phyloP scores from a whole-genome alignment of 768 basidiomycete species.

The Tylopilus balloui region DNA sequence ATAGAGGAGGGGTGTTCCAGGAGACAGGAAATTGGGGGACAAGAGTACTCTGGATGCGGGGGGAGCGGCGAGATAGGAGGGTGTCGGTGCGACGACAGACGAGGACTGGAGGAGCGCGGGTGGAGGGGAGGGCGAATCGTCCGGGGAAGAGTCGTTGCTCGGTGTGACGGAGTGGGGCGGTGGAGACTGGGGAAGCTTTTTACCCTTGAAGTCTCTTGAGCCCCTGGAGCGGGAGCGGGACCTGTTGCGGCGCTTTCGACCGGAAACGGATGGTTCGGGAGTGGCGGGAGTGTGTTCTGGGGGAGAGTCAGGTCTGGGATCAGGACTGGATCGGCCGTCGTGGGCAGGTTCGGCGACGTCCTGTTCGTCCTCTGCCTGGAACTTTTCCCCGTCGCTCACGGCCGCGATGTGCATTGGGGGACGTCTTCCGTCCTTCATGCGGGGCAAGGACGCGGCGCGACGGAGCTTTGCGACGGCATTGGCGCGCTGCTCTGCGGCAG shows the following conservation, averaged over 20 bases:
- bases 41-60: slow-evolving; percentile 37
- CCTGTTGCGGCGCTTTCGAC: slow-evolving; percentile 63
- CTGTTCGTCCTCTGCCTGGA: slow-evolving; percentile 36
- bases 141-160: slow-evolving; percentile 69
- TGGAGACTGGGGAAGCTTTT: slow-evolving; percentile 48
- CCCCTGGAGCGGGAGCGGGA: slow-evolving; percentile 59
- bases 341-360: slow-evolving; percentile 5
- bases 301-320: slow-evolving; percentile 25
- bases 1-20: slow-evolving; percentile 55
- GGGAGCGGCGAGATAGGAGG: slow-evolving; percentile 47
- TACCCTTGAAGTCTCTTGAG: slow-evolving; percentile 70
- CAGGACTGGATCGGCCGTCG: slow-evolving; percentile 16
- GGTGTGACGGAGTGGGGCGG: slow-evolving; percentile 41
- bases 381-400: slow-evolving; percentile 77
- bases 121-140: slow-evolving; percentile 39
- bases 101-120: slow-evolving; percentile 23
- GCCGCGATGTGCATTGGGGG: slow-evolving; percentile 84
- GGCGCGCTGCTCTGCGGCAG: slow-evolving; percentile 75
- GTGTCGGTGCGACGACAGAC: slow-evolving; percentile 49
- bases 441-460: slow-evolving; percentile 85
- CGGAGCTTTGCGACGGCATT: slow-evolving; percentile 86
- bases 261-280: slow-evolving; percentile 40
- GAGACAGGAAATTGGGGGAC: slow-evolving; percentile 47
- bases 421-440: slow-evolving; percentile 86
- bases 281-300: slow-evolving; percentile 29